Evolutionary conservation across 352 stramenopile species (phyloP).

Genomic region (Phytophthora multivora): DNA sequence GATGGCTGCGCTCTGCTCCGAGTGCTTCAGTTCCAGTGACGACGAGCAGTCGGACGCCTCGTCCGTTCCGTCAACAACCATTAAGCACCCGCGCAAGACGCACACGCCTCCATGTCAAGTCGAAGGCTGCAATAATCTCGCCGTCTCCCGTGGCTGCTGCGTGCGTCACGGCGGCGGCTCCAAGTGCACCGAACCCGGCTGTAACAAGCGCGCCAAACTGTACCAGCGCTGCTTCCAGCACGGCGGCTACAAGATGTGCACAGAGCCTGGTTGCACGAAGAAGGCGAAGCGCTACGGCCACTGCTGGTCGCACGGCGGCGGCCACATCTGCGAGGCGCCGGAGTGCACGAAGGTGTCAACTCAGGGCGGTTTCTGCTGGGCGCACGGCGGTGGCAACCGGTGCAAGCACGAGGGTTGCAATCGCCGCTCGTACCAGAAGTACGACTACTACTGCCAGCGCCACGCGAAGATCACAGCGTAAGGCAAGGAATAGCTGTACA

Average conservation of each 20-base stretch:
- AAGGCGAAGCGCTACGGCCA: conserved; percentile 70
- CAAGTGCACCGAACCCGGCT: conserved; percentile 48
- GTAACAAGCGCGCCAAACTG: conserved; percentile 64
- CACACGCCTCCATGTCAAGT: conserved; percentile 51
- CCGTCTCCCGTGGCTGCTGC: conserved; percentile 53
- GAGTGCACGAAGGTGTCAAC: conserved; percentile 67
- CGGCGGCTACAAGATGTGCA: conserved; percentile 72
- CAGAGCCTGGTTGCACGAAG: conserved; percentile 57
- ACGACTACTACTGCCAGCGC: conserved; percentile 63
- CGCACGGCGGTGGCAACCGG: conserved; percentile 67
- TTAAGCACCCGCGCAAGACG: conserved; percentile 23
- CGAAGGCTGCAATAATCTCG: conserved; percentile 57
- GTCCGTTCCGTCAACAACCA: not conserved
- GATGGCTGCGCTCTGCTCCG: conserved; percentile 25
- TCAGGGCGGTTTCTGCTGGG: conserved; percentile 67
- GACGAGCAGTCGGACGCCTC: conserved; percentile 18
- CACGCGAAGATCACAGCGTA: conserved; percentile 28
- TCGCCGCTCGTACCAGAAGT: conserved; percentile 69
- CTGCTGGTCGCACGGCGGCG: conserved; percentile 69
- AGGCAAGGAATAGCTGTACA: conserved; percentile 2
- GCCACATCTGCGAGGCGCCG: conserved; percentile 60
- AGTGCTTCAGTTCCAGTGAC: conserved; percentile 28
- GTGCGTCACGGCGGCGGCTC: conserved; percentile 59
- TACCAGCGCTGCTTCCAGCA: conserved; percentile 76
- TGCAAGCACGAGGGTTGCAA: conserved; percentile 61